Conservation (phyloP, 2,329 filamentous ascomycete genomes). For the Fusarium nematophilum region DNA sequence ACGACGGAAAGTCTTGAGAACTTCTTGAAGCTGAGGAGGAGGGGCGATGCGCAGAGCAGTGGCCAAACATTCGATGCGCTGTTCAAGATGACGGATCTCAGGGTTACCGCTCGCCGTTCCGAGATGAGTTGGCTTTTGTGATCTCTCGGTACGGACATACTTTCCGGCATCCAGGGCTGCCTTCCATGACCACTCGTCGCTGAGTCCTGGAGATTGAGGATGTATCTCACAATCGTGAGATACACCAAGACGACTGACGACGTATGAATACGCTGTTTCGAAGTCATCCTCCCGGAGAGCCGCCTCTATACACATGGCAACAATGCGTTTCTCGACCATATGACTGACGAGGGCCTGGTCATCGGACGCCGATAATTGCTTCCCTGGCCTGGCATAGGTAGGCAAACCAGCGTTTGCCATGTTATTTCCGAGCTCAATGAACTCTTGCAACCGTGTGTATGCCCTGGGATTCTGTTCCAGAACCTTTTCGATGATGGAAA, state of each 20-base stretch:
- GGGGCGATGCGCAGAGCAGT: constrained; percentile 81
- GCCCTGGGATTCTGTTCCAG: constrained; percentile 80
- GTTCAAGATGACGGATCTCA: constrained; percentile 78
- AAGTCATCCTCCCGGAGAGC: constrained; percentile 83
- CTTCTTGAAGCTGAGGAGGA: constrained; percentile 75
- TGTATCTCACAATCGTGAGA: constrained; percentile 20
- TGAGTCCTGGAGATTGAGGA: constrained; percentile 7
- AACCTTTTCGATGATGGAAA: constrained; percentile 78
- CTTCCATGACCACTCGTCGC: constrained; percentile 80
- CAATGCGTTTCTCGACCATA: constrained; percentile 73
- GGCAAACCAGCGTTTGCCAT: constrained; percentile 71
- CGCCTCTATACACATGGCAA: constrained; percentile 83
- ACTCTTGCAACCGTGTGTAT: constrained; percentile 80
- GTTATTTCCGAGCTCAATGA: constrained; percentile 75
- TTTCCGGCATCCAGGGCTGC: constrained; percentile 83
- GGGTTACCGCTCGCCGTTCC: constrained; percentile 69
- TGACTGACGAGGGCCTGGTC: constrained; percentile 46
- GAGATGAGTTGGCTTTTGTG: constrained; percentile 67
- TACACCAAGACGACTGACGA: constrained; percentile 73
- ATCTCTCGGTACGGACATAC: constrained; percentile 69
- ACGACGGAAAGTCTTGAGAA: constrained; percentile 78
- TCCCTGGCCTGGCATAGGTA: constrained; percentile 20
- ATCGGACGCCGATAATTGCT: constrained; percentile 24
- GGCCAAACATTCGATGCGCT: constrained; percentile 83
- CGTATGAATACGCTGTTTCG: constrained; percentile 87